Conservation (phyloP, 2,329 filamentous ascomycete genomes). For the Sporothrix sp. region DNA sequence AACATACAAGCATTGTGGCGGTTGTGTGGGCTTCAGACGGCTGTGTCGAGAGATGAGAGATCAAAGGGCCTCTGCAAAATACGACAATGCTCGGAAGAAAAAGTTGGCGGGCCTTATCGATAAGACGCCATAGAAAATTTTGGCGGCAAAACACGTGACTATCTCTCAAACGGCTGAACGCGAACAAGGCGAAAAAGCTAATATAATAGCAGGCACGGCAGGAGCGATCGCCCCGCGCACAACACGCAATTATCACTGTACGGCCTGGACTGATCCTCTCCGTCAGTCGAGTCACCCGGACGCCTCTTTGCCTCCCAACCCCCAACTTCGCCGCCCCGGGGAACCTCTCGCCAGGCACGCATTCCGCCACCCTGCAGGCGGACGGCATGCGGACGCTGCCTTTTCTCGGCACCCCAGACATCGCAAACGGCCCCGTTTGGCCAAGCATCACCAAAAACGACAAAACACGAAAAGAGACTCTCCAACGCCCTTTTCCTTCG, state of each 20-base stretch:
- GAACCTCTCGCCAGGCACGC: background rate
- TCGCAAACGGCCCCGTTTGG: too few relatives aligned
- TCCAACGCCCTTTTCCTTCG: background rate
- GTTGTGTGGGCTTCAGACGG: background rate
- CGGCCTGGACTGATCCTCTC: background rate
- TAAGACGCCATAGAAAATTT: background rate
- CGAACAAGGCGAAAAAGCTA: conserved; percentile 5
- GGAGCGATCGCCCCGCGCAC: conserved; percentile 12
- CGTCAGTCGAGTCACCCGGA: too few relatives aligned
- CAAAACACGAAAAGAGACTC: background rate
- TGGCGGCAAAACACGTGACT: conserved; percentile 3
- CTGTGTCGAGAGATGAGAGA: background rate
- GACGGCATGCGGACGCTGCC: conserved; percentile 3
- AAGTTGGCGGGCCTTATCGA: conserved; percentile 12
- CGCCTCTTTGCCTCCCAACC: too few relatives aligned
- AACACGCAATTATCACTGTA: background rate
- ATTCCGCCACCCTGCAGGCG: conserved; percentile 5
- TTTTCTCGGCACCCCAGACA: background rate
- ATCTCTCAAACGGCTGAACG: background rate
- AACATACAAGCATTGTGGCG: conserved; percentile 17
- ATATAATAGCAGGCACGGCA: background rate
- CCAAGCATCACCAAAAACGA: background rate
- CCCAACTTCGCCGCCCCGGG: background rate
- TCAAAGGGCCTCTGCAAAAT: background rate
- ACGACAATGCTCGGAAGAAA: conserved; percentile 2